Conservation (phyloP, 2,329 filamentous ascomycete genomes). For the Trichophyton simii region DNA sequence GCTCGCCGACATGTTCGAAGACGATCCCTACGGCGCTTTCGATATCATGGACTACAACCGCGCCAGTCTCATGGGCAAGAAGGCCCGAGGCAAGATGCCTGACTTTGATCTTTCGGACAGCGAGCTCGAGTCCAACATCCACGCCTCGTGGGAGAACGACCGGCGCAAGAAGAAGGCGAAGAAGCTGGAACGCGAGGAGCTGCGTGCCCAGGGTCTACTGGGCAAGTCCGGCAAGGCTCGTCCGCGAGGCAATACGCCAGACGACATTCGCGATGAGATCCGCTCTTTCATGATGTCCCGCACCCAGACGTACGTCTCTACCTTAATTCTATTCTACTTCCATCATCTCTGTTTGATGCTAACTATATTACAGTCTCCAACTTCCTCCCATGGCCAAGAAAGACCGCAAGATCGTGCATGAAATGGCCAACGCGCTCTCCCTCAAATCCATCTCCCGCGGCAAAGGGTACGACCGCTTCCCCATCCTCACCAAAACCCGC, state of each 20-base stretch:
- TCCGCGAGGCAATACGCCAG: conserved; percentile 60
- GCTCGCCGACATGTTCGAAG: conserved; percentile 47
- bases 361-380: conserved; percentile 42
- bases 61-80: conserved; percentile 52
- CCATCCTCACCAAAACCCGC: conserved; percentile 61
- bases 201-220: conserved; percentile 54
- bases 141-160: conserved; percentile 53
- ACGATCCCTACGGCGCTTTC: conserved; percentile 54
- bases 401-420: conserved; percentile 66
- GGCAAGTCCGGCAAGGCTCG: conserved; percentile 54
- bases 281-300: conserved; percentile 54
- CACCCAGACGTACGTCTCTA: conserved; percentile 46
- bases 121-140: conserved; percentile 51
- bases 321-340: neutral
- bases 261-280: conserved; percentile 61
- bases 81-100: conserved; percentile 48
- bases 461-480: conserved; percentile 57
- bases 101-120: conserved; percentile 51
- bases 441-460: conserved; percentile 78
- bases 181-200: conserved; percentile 57
- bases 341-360: neutral
- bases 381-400: conserved; percentile 75
- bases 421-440: conserved; percentile 60
- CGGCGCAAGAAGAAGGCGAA: conserved; percentile 57
- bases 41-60: conserved; percentile 76